Evolutionary conservation across 371 early-diverging fungal genomes (phyloP).

Genomic region (Rhizopus arrhizus): DNA sequence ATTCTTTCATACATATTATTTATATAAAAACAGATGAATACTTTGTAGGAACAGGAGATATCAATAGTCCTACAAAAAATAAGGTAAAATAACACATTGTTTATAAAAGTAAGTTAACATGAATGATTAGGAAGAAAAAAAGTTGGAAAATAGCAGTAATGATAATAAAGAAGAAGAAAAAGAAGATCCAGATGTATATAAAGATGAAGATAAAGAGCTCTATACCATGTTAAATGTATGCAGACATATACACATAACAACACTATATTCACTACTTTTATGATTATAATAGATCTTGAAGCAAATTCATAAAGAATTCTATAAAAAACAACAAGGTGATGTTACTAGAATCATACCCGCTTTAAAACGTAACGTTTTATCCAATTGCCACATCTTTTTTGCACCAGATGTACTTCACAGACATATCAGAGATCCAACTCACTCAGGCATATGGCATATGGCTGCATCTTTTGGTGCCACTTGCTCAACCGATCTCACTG

Average conservation of each 20-base stretch:
- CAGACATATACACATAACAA: background rate
- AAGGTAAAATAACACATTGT: background rate
- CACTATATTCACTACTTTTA: background rate
- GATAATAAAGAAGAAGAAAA: conserved; percentile 10
- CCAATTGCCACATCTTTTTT: conserved; percentile 55
- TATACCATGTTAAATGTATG: conserved; percentile 51
- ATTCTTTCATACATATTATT: background rate
- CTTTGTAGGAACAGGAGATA: conserved; percentile 94
- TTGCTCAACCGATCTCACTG: conserved; percentile 57
- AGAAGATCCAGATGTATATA: conserved; percentile 13
- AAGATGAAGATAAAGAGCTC: conserved; percentile 60
- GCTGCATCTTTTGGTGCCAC: conserved; percentile 72
- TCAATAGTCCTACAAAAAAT: conserved; percentile 64
- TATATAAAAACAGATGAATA: conserved; percentile 71
- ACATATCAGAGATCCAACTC: conserved; percentile 36
- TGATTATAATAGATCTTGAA: conserved; percentile 46
- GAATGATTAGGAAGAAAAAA: background rate
- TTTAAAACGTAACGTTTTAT: conserved; percentile 53
- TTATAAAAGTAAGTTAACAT: background rate
- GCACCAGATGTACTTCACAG: conserved; percentile 20
- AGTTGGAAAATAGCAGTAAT: background rate
- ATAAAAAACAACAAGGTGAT: conserved; percentile 40
- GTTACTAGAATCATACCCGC: conserved; percentile 55
- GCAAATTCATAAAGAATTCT: conserved; percentile 57
- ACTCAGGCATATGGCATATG: conserved; percentile 71